Evolutionary conservation across 1,284 basidiomycete genomes (phyloP), one percentile per base, ranked within the genome.

Genomic region (Papiliotrema terrestris): DNA sequence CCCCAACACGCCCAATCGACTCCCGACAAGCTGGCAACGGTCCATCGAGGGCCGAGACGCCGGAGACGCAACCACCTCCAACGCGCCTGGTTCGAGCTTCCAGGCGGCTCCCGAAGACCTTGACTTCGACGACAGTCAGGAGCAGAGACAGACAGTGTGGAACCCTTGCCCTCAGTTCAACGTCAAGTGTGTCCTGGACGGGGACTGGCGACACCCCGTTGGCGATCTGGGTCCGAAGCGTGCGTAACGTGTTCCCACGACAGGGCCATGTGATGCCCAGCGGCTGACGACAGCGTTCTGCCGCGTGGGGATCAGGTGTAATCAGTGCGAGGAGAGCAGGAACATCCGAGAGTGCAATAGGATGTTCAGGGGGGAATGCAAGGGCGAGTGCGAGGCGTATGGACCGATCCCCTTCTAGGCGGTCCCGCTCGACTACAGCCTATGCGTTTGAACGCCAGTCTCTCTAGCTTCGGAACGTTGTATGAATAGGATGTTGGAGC

Each of bases 281-380:
- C n/a, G n/a, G n/a, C 38, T 22, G 22, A 25, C 23, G 8, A n/a
- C 35, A 66, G 65, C 57, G 11, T 66, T 66, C 55, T 66, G 65
- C 45, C 52, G 60, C 19, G 38, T 52, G 29, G 65, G 65, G 8
- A 32, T 66, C 2, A 47, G 65, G 23, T 66, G 65, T 42, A 66
- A 66, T 50, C 65, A 66, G 32, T 66, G 65, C 38, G 62, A 66
- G 29, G 57, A 59, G 29, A 32, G 14, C 15, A 49, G 46, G 22
- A 66, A 66, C 44, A 64, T 59, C 0, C 32, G 60, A 36, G 60
- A 62, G 49, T 66, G 65, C 47, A 66, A 66, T 54, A 37, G 57
- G 29, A 44, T 37, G 20, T 66, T 66, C 46, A 4, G 5, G 19
- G 44, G 36, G 46, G 62, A 59, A 20, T 66, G 65, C 39, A 43